Evolutionary conservation across 2,329 filamentous ascomycete genomes (phyloP), one percentile per base, ranked within the genome.

Genomic region (Epichloe amarillans): DNA sequence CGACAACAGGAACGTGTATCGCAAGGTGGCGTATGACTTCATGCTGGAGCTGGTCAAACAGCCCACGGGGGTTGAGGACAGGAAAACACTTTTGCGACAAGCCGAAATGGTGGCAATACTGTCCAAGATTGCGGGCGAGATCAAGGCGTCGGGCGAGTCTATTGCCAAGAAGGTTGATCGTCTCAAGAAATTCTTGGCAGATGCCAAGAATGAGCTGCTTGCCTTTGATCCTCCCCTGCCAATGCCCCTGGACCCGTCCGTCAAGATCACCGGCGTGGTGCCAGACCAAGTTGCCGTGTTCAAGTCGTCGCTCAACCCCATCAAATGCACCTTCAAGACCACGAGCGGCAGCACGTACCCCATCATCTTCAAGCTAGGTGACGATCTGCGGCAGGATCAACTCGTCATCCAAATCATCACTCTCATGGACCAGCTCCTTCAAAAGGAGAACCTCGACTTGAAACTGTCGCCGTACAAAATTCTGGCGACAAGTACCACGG

Each of bases 401-500:
- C 79, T 98, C 2, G 91, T 98, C 37, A 94, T 98, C 50, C 93
- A 82, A 62, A 97, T 97, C 62, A 96, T 98, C 64, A 95, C 88
- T 0, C 77, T 98, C 15, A 98, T 98, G 93, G 93, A 98, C 61
- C 87, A 91, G 52, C 79, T 98, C 1, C 76, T 98, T 4, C 87
- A 88, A 53, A 96, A 97, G 62, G 93, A 98, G 64, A 97, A 98
- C 54, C 74, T 98, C 10, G 93, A 98, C 62, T 76, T 98, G 43
- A 96, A 94, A 63, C 76, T 98, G 1, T 91, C 91, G 0, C 93
- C 93, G 0, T 98, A 98, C 71, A 91, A 91, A 60, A 96, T 97
- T 56, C 79, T 98, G 8, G 93, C 93, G 1, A 98, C 93, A 3
- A 90, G 88, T 55, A 86, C 88, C 10, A 85, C 80, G 0, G 90